A percentile compares a stretch with the other conserved stretches of the same genome.
phyloP scores from a whole-genome alignment of 2,329 filamentous ascomycete species.

The Xylariaceae sp. region DNA sequence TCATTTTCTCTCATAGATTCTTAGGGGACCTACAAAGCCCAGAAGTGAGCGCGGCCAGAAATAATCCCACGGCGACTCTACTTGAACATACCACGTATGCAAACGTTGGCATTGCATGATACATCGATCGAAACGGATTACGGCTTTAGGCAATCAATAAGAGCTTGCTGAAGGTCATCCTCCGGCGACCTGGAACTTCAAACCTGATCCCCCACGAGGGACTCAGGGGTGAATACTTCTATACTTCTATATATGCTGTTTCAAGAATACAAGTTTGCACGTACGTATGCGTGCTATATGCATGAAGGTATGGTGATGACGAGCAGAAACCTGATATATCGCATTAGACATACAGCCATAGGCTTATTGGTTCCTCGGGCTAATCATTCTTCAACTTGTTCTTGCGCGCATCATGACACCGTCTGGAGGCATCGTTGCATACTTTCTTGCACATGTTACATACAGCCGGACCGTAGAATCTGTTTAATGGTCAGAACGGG shows the following conservation, averaged over 20 bases:
- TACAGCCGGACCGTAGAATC: constrained; percentile 10
- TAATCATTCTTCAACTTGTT: constrained; percentile 8
- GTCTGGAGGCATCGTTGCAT: neutral
- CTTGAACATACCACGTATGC: constrained; percentile 4
- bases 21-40: neutral
- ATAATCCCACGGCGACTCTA: neutral
- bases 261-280: too few species aligned
- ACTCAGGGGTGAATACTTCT: too few species aligned
- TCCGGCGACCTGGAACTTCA: neutral
- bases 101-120: constrained; percentile 17
- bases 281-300: too few species aligned
- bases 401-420: neutral
- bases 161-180: constrained; percentile 1
- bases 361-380: constrained; percentile 10
- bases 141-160: constrained; percentile 11
- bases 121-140: constrained; percentile 6
- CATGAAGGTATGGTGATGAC: neutral
- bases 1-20: neutral
- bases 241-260: too few species aligned
- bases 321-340: constrained; percentile 5
- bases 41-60: constrained; percentile 13
- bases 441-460: constrained; percentile 1
- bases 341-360: neutral
- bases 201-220: too few species aligned
- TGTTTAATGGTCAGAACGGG: neutral